Base-by-base conservation (phyloP, 495 filamentous ascomycete genomes). In the Penicillium desertorum region DNA sequence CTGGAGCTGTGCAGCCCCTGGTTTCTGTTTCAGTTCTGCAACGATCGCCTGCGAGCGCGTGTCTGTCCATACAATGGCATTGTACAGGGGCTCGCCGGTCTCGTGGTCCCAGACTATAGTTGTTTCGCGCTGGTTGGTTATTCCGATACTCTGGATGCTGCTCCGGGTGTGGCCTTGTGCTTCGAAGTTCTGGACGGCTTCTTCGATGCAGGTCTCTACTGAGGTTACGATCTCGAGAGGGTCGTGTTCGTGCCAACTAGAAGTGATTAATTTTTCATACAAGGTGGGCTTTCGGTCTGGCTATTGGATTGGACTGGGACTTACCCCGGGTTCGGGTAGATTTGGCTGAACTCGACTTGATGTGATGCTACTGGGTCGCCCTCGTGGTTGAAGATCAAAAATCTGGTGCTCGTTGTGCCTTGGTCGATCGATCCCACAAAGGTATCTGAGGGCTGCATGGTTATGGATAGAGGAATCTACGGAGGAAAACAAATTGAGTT, bases 41-140 rank as follows among this genome's bases (percentile, higher is more conserved):
- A 94, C 91, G 43, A 98, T 79, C 10, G 77, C 66, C 45, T 86
- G 85, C 23, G 92, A 95, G 59, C 93, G 82, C 1, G 93, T 96
- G 67, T 98, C 93, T 11, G 93, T 88, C 93, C 93, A 98, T 36
- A 91, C 93, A 63, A 98, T 88, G 51, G 92, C 93, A 71, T 95
- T 93, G 72, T 90, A 81, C 10, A 98, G 79, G 2, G 91, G 83
- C 63, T 96, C 84, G 54, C 93, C 93, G 8, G 92, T 96, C 57
- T 83, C 81, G 55, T 78, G 83, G 70, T 98, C 91, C 93, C 93
- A 98, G 20, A 94, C 87, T 4, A 98, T 81, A 1, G 89, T 96
- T 37, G 93, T 98, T 78, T 98, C 93, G 62, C 93, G 86, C 75
- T 98, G 93, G 74, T 93, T 97, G 47, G 93, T 96, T 68, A 98